Evolutionary conservation across 176 grass and related monocot species (phyloP), one percentile per base, ranked within the genome.

Genomic region (Eleusine coracana): DNA sequence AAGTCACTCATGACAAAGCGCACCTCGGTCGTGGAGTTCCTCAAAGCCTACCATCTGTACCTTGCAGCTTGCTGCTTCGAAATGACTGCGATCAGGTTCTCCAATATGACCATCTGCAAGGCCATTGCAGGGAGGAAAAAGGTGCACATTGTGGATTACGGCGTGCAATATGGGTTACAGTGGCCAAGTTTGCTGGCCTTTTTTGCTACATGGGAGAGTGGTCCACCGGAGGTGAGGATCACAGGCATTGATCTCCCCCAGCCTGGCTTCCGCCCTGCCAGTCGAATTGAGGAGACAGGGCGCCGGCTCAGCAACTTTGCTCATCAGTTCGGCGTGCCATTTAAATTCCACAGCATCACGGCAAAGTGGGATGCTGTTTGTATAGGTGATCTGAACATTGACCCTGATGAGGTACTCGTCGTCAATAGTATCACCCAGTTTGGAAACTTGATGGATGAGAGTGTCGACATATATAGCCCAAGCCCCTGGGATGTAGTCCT

Each of bases 41-140:
- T 97, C 28, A 86, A 97, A 59, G 88, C 89, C 0, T 97, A 93
- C 81, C 88, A 85, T 78, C 89, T 97, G 42, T 93, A 87, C 86
- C 89, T 97, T 91, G 88, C 94, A 0, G 94, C 94, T 17, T 89
- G 85, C 65, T 90, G 88, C 25, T 93, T 97, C 83, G 93, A 97
- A 91, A 93, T 86, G 42, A 60, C 89, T 68, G 48, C 27, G 13
- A 89, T 67, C 74, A 20, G 62, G 11, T 91, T 77, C 71, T 89
- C 91, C 13, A 93, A 97, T 65, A 16, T 52, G 10, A 93, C 89
- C 55, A 93, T 97, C 50, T 85, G 60, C 59, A 80, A 89, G 70
- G 85, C 87, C 0, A n/a, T 75, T n/a, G 18, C 87, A 68, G 84
- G 78, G n/a, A 85, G 83, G 76, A 89, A 87, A 45, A 97, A 87